Evolutionary conservation across 192 early-diverging fungal species (phyloP).

Genomic region (Polychytrium aggregatum): DNA sequence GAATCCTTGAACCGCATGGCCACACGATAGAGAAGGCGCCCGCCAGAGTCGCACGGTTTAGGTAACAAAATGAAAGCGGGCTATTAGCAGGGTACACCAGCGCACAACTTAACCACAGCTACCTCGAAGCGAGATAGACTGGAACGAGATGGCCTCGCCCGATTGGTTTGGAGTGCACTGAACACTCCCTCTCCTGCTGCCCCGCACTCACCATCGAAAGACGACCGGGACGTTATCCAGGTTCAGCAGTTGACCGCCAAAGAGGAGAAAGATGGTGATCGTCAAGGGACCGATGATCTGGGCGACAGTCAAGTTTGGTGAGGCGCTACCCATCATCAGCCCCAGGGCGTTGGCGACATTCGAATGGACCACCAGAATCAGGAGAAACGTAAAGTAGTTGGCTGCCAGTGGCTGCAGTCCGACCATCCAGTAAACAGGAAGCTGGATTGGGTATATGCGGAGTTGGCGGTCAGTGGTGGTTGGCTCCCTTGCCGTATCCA

Average conservation of each 20-base stretch:
- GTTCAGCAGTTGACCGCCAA: slow-evolving; percentile 31
- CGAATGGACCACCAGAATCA: slow-evolving; percentile 13
- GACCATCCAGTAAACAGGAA: slow-evolving; percentile 9
- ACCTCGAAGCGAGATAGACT: no score
- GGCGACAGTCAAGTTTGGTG: slow-evolving; percentile 27
- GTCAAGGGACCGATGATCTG: slow-evolving; percentile 32
- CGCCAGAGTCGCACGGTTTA: no score
- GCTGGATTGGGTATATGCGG: no score
- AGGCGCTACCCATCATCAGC: slow-evolving; percentile 23
- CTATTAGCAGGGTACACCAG: no score
- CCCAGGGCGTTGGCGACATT: slow-evolving; percentile 18
- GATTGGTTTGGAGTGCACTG: no score
- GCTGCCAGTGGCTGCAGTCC: slow-evolving; percentile 2
- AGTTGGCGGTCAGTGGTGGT: no score
- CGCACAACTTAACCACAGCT: no score
- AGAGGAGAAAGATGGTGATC: slow-evolving; percentile 31
- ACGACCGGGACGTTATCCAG: slow-evolving; percentile 21
- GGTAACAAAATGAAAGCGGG: no score
- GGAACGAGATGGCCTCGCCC: no score
- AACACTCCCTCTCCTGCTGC: no score
- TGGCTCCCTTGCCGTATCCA: no score
- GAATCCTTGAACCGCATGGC: slow-evolving; percentile 2
- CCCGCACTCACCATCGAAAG: slow-evolving; percentile 15
- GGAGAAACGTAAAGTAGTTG: slow-evolving; percentile 18
- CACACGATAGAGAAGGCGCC: no score